These are phyloP conservation scores for Linnemannia exigua DNA, from an alignment of 192 early-diverging fungal species.

Conservation along the genomic window DNA sequence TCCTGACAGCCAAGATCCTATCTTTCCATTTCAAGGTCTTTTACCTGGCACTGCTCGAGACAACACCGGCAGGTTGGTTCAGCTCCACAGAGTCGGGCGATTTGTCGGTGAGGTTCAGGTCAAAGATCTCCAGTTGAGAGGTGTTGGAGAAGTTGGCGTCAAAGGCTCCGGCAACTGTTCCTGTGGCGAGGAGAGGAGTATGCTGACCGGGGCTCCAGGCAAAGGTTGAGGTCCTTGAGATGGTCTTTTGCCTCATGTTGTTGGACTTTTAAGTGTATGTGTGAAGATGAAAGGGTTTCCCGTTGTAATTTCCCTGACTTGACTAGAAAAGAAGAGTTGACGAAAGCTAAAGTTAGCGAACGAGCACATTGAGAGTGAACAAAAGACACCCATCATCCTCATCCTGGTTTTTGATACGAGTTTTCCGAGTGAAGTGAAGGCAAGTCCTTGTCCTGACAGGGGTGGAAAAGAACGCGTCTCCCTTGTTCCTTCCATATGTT, in stretches of 20 bases:
- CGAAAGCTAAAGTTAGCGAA: not conserved
- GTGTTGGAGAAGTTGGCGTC: slow-evolving; percentile 95
- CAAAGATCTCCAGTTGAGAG: slow-evolving; percentile 91
- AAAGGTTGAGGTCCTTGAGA: slow-evolving; percentile 88
- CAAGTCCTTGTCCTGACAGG: not conserved
- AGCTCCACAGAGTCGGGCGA: slow-evolving; percentile 56
- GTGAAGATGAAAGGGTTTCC: not conserved
- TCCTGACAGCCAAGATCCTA: not conserved
- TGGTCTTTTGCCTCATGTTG: slow-evolving; percentile 69
- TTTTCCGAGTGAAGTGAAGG: not conserved
- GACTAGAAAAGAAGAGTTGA: not conserved
- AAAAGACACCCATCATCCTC: not conserved
- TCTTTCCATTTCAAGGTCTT: not conserved
- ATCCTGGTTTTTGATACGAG: not conserved
- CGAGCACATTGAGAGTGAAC: not conserved
- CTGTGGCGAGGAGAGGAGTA: slow-evolving; percentile 84
- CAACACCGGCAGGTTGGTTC: slow-evolving; percentile 64
- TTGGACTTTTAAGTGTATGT: slow-evolving; percentile 16
- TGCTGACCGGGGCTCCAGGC: slow-evolving; percentile 90
- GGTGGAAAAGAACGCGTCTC: not conserved
- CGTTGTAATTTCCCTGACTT: not conserved
- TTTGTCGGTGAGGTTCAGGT: slow-evolving; percentile 69
- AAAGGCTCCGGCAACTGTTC: slow-evolving; percentile 96
- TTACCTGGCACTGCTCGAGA: slow-evolving; percentile 75
- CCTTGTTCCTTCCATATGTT: not conserved